Evolutionary conservation across 768 basidiomycete species (phyloP), one percentile per base, ranked within the genome.

Genomic region (Calocybe indica): DNA sequence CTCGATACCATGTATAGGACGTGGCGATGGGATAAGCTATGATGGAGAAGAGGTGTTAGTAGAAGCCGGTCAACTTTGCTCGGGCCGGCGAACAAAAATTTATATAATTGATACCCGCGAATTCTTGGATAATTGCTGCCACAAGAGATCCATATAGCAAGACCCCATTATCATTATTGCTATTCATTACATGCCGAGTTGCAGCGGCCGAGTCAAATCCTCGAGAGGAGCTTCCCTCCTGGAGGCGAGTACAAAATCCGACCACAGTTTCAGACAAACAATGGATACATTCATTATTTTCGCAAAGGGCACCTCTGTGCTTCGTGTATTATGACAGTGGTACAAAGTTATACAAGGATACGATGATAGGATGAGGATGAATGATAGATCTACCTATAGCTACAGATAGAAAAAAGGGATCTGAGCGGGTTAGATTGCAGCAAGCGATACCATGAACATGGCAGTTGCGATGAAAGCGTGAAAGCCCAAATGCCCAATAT

Each of bases 291-390:
- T 7, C n/a, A 29, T 11, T 35, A 29, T 7, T 42, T 38, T n/a
- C 37, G 48, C 54, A 54, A 50, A 54, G 54, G 50, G 55, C 52
- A 55, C 52, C 45, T 40, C 49, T 52, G 57, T 53, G 56, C 56
- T 53, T 55, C 64, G 65, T 68, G 66, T 68, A 66, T 68, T 54
- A 58, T 59, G 64, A 63, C 60, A 62, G 62, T 32, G 64, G 64
- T 56, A 65, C 64, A 58, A 56, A 58, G 53, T 55, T 58, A 53
- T 50, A 61, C 62, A 57, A 60, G 4, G 22, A 22, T 22, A 22
- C 22, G 22, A 4, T 22, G 22, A 22, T 22, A 22, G 22, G 46
- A 52, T 48, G 46, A 50, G 43, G 40, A 38, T 44, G 52, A 52
- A 45, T 51, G 56, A 53, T 60, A 52, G 54, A 47, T 57, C 46